Base-by-base conservation (phyloP, 1,139 yeast species). In the Candida dubliniensis region DNA sequence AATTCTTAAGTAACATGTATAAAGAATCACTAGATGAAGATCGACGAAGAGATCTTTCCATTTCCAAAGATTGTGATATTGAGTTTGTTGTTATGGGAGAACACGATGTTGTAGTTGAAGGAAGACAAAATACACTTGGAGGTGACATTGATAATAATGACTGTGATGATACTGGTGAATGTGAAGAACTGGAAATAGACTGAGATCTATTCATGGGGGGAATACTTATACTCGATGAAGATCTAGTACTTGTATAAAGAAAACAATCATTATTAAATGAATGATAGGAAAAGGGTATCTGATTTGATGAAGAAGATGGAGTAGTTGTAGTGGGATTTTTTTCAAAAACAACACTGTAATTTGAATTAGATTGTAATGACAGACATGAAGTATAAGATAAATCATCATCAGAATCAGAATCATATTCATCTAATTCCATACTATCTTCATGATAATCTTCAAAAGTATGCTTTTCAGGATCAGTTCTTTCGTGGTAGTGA, bases 21-120 rank as follows among this genome's bases (percentile, higher is more conserved):
- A 48, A 40, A 7, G 44, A 44, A 23, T 44, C 45, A 2, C 47
- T 40, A 14, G 53, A 49, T 2, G 40, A 18, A n/a, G 50, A 23
- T 26, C 34, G 35, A 12, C 15, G 38, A 8, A 23, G 18, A 4
- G 27, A 25, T 29, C 25, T 33, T 8, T 14, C 27, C 12, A 23
- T 34, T 8, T 34, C 27, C 10, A 12, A 18, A 10, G 27, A 23
- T 18, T 34, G 26, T 11, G 15, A 36, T 5, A 37, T 29, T 8
- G 25, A 26, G 1, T 40, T 25, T 8, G 40, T 36, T 30, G 32
- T 38, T 14, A 36, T 9, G 6, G 41, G 41, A n/a, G 39, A 25
- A 34, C 41, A 41, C 8, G 38, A 32, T 10, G 41, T 35, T 6
- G 45, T 38, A 4, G 44, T 36, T 33, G 39, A 27, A 14, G 40